Conservation (phyloP, 371 early-diverging fungal genomes). For the Catenaria anguillulae region DNA sequence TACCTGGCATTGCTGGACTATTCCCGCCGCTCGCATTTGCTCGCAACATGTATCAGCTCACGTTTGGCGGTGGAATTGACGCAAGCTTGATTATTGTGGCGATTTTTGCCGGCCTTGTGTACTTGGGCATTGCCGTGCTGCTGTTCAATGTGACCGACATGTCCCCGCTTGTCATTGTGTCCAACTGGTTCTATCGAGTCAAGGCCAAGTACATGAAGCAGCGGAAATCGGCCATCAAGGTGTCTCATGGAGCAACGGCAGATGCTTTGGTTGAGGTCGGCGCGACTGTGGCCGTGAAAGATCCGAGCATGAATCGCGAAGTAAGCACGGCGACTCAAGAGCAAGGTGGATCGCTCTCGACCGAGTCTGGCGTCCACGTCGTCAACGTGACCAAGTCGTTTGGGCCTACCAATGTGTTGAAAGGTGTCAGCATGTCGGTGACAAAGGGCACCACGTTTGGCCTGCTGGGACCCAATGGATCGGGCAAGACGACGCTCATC, state of each 20-base stretch:
- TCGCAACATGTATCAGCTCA: not conserved
- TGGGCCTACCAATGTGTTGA: too few relatives aligned
- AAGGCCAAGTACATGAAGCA: not conserved
- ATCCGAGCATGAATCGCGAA: not conserved
- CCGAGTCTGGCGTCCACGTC: not conserved
- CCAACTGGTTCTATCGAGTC: too few relatives aligned
- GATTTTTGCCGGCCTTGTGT: not conserved
- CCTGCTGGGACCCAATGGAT: too few relatives aligned
- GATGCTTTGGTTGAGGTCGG: too few relatives aligned
- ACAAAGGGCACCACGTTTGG: too few relatives aligned
- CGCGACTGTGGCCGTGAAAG: not conserved
- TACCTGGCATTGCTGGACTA: not conserved
- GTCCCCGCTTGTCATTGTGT: not conserved
- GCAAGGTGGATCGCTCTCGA: not conserved
- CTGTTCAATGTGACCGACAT: not conserved
- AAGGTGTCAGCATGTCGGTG: too few relatives aligned
- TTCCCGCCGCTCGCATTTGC: conserved; percentile 4
- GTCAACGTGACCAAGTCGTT: too few relatives aligned
- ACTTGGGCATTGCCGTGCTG: not conserved
- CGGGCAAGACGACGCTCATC: too few relatives aligned
- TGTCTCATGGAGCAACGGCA: not conserved
- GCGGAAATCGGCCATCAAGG: not conserved
- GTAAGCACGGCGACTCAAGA: too few relatives aligned
- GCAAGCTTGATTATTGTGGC: not conserved
- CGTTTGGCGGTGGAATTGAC: not conserved